Percentiles rank a stretch among this genome's conserved stretches.
Conservation (phyloP, 805 yeast species). For the Yarrowia yakushimensis region DNA sequence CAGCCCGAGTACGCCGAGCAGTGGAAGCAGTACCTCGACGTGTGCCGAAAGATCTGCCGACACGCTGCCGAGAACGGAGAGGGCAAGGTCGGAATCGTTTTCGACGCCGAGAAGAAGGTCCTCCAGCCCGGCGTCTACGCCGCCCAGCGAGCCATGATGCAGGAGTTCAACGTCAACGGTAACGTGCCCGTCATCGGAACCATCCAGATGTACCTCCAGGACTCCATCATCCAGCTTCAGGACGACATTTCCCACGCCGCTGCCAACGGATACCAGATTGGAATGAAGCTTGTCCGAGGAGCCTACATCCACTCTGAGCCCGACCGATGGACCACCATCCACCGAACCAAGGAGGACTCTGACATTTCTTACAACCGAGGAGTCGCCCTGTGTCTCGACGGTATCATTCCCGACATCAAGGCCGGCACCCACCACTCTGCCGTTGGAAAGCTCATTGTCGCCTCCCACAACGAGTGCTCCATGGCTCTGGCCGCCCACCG, state of each 20-base stretch:
- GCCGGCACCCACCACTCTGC: conserved; percentile 57
- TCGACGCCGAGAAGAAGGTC: conserved; percentile 86
- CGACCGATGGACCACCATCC: conserved; percentile 62
- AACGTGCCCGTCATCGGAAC: conserved; percentile 83
- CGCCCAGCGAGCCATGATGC: conserved; percentile 76
- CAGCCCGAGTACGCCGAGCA: conserved; percentile 48
- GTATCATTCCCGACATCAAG: conserved; percentile 46
- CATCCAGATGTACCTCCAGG: conserved; percentile 83
- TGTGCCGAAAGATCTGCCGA: conserved; percentile 62
- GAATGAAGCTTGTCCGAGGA: conserved; percentile 89
- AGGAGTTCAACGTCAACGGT: conserved; percentile 61
- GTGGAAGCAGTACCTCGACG: conserved; percentile 60
- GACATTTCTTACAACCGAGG: conserved; percentile 74
- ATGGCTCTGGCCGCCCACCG: conserved; percentile 64
- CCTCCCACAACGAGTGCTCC: conserved; percentile 84
- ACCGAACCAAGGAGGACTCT: conserved; percentile 72
- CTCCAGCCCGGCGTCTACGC: conserved; percentile 90
- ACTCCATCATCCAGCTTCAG: conserved; percentile 58
- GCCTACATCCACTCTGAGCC: conserved; percentile 92
- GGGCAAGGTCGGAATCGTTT: conserved; percentile 58
- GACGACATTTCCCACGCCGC: conserved; percentile 64
- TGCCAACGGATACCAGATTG: conserved; percentile 61
- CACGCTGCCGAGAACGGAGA: conserved; percentile 44
- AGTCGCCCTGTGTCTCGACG: conserved; percentile 56
- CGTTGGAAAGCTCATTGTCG: conserved; percentile 62